A percentile compares a stretch with the other conserved stretches of the same genome.
phyloP scores from a whole-genome alignment of 2,329 filamentous ascomycete species.

The Hypomyces perniciosus region DNA sequence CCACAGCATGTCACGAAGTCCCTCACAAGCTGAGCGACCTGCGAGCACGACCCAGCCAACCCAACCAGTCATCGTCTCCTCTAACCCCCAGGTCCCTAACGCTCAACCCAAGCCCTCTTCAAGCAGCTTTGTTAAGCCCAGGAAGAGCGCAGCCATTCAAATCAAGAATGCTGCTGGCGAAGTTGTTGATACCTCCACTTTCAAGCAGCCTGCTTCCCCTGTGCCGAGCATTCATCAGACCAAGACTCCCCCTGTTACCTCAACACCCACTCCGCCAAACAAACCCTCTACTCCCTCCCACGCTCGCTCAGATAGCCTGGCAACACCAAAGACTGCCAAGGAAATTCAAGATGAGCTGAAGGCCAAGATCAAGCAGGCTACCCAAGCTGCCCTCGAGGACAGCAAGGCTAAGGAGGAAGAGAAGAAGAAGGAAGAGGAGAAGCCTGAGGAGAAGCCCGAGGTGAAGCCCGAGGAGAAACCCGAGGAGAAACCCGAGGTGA shows the following conservation, averaged over 20 bases:
- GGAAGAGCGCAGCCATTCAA: constrained; percentile 68
- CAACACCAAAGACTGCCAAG: constrained; percentile 64
- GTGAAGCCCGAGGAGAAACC: constrained; percentile 26
- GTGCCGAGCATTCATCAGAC: constrained; percentile 48
- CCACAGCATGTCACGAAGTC: constrained; percentile 74
- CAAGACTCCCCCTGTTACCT: constrained; percentile 65
- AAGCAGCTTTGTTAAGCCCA: constrained; percentile 44
- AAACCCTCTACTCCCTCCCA: constrained; percentile 66
- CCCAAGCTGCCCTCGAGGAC: constrained; percentile 28
- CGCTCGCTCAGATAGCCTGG: constrained; percentile 63
- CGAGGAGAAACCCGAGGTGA: constrained; percentile 26
- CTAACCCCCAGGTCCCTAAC: constrained; percentile 56
- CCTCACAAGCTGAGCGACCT: constrained; percentile 67
- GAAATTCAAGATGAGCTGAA: constrained; percentile 80
- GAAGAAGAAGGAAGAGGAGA: constrained; percentile 20
- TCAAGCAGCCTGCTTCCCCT: constrained; percentile 53
- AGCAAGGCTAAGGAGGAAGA: constrained; percentile 23
- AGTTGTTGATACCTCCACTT: constrained; percentile 60
- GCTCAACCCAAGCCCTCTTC: constrained; percentile 47
- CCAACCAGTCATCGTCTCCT: constrained; percentile 56
- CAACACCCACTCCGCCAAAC: constrained; percentile 73
- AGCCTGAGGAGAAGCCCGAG: constrained; percentile 24
- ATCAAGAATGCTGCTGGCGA: constrained; percentile 84
- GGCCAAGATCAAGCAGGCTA: constrained; percentile 66
- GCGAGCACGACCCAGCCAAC: constrained; percentile 59